Percentiles rank a stretch among this genome's conserved stretches.
Evolutionary conservation across 768 basidiomycete genomes (phyloP).

Genomic region (Lactarius akahatsu): DNA sequence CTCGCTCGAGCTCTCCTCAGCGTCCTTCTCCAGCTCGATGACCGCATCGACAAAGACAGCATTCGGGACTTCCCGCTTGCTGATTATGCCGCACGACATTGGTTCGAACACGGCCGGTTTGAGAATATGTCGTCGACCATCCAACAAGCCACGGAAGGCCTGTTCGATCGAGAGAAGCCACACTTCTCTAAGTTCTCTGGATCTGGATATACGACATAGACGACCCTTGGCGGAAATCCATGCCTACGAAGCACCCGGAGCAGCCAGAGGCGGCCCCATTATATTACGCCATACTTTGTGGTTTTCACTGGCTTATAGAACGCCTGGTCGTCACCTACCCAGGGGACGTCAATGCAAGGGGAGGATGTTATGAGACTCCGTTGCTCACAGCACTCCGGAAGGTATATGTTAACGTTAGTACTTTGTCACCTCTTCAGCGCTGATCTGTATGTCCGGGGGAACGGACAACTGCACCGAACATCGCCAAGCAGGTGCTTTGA

Average conservation of each 20-base stretch:
- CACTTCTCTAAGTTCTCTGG: background rate
- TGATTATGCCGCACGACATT: background rate
- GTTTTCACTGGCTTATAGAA: background rate
- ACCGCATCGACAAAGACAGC: background rate
- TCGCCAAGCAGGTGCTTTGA: background rate
- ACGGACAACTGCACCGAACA: background rate
- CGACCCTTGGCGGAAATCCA: background rate
- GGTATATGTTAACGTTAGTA: background rate
- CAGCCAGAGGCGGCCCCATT: background rate
- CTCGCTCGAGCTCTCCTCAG: background rate
- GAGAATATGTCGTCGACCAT: background rate
- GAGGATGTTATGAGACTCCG: background rate
- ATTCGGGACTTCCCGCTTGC: background rate
- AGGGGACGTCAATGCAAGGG: background rate
- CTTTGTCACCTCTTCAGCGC: too few species aligned
- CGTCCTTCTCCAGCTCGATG: background rate
- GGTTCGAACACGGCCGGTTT: background rate
- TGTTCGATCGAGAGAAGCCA: background rate
- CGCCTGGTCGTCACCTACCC: background rate
- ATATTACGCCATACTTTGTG: conserved; percentile 4
- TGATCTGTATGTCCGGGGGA: too few species aligned
- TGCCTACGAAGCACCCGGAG: background rate
- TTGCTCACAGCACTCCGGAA: background rate
- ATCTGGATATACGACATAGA: background rate
- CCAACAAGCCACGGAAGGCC: background rate